Conservation (phyloP, 139 green algal species). For the Eudorina sp. region DNA sequence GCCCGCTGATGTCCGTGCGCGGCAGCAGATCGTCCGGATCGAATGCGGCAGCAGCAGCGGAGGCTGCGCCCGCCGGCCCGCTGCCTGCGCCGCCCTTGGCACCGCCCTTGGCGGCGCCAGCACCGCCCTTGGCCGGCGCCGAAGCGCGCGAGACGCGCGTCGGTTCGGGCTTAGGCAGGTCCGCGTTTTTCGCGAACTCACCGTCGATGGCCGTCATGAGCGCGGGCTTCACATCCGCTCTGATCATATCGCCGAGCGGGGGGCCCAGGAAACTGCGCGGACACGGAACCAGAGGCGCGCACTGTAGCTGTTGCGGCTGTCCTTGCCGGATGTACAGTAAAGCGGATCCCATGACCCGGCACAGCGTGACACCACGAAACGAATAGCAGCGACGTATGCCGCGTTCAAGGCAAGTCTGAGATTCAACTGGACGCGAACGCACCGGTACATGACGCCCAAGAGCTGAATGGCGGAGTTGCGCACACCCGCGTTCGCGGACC, state of each 20-base stretch:
- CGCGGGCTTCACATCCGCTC: constrained; percentile 93
- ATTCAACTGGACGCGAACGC: too few relatives aligned
- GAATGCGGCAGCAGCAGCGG: constrained; percentile 49
- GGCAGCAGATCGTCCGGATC: constrained; percentile 83
- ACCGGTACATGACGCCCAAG: constrained; percentile 80
- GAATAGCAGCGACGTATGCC: too few relatives aligned
- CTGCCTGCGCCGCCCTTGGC: constrained; percentile 13
- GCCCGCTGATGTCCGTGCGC: constrained; percentile 80
- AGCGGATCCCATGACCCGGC: too few relatives aligned
- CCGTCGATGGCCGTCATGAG: constrained; percentile 90
- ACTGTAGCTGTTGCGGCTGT: too few relatives aligned
- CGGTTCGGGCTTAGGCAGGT: constrained; percentile 55
- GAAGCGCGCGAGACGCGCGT: constrained; percentile 37
- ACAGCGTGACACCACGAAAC: too few relatives aligned
- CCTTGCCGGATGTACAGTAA: too few relatives aligned
- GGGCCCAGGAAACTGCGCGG: constrained; percentile 77
- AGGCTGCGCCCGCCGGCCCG: constrained; percentile 8
- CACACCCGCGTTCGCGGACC: constrained; percentile 83
- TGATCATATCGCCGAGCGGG: constrained; percentile 68
- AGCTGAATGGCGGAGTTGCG: constrained; percentile 81
- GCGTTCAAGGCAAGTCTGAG: too few relatives aligned
- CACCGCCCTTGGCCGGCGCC: background rate
- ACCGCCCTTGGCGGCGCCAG: constrained; percentile 2
- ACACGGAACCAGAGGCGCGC: too few relatives aligned
- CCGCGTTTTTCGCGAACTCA: constrained; percentile 88